A percentile compares a stretch with the other conserved stretches of the same genome.
These are phyloP conservation scores for Phytophthora foliorum DNA, from an alignment of 352 stramenopile species.

Conservation along the genomic window DNA sequence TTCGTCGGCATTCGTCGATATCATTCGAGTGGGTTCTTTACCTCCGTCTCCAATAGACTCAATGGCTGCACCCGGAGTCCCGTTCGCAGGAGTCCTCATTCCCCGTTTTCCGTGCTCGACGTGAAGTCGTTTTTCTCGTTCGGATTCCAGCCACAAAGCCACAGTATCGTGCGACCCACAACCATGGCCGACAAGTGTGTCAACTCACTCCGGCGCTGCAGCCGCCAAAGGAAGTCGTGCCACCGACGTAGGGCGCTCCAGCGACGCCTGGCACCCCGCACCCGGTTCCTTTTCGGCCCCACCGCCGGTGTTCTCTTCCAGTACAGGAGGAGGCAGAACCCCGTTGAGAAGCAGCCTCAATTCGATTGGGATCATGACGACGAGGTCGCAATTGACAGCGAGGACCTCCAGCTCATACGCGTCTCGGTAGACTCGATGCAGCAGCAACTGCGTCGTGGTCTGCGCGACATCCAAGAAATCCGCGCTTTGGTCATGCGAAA, in stretches of 20 bases:
- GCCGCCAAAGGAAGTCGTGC: conserved; percentile 24
- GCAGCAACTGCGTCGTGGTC: conserved; percentile 35
- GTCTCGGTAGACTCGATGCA: conserved; percentile 43
- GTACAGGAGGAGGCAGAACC: conserved; percentile 9
- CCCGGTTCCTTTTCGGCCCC: conserved; percentile 17
- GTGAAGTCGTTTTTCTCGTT: background rate
- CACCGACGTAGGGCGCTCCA: conserved; percentile 14
- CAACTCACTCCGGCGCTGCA: conserved; percentile 25
- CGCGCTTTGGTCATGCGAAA: conserved; percentile 35
- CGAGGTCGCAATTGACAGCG: conserved; percentile 23
- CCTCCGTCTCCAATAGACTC: background rate
- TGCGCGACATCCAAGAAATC: conserved; percentile 39
- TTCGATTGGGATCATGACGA: conserved; percentile 14
- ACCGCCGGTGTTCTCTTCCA: conserved; percentile 9
- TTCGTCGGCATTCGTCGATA: conserved; percentile 17
- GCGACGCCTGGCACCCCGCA: conserved; percentile 5
- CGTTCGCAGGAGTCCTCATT: conserved; percentile 15
- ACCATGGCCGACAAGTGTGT: conserved; percentile 17
- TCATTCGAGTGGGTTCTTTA: conserved; percentile 40
- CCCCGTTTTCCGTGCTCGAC: conserved; percentile 33
- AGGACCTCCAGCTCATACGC: conserved; percentile 35
- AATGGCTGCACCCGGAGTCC: background rate
- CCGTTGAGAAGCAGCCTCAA: background rate
- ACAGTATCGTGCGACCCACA: background rate
- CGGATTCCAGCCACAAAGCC: too few relatives aligned